These are phyloP conservation scores for Suhomyces sp. DNA, from an alignment of 805 yeast genomes.

Conservation along the genomic window DNA sequence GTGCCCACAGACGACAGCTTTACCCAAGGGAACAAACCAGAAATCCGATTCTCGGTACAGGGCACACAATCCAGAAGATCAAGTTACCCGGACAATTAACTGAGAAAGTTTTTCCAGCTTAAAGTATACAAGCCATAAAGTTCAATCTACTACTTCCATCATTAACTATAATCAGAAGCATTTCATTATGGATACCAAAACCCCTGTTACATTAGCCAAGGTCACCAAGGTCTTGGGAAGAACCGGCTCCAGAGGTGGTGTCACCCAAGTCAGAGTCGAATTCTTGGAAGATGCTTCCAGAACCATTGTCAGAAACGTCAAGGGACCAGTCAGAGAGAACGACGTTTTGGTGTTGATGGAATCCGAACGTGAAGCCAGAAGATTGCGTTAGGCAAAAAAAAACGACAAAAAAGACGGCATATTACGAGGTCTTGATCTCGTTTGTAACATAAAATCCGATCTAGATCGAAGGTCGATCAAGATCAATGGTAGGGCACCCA, in stretches of 20 bases:
- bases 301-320: slow-evolving; percentile 96
- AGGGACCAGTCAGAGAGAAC: slow-evolving; percentile 97
- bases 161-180: slow-evolving; percentile 1
- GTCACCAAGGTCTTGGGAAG: slow-evolving; percentile 99
- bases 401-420: no score
- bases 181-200: slow-evolving; percentile 55
- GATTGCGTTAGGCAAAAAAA: slow-evolving; percentile 72
- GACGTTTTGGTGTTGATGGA: slow-evolving; percentile 99
- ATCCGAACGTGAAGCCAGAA: slow-evolving; percentile 99
- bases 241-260: slow-evolving; percentile 99
- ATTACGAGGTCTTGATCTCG: no score
- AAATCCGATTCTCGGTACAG: no score
- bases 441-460: no score
- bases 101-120: no score
- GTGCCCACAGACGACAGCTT: no score
- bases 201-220: slow-evolving; percentile 99
- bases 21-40: no score
- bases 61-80: no score
- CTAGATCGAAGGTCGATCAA: no score
- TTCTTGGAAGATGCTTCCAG: slow-evolving; percentile 93
- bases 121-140: no score
- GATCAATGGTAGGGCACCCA: no score
- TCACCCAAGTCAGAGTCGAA: slow-evolving; percentile 97
- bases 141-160: neutral
- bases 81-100: no score